Conservation (phyloP, 1,139 yeast species). For the Zhuliangozyma parablackwelliae region DNA sequence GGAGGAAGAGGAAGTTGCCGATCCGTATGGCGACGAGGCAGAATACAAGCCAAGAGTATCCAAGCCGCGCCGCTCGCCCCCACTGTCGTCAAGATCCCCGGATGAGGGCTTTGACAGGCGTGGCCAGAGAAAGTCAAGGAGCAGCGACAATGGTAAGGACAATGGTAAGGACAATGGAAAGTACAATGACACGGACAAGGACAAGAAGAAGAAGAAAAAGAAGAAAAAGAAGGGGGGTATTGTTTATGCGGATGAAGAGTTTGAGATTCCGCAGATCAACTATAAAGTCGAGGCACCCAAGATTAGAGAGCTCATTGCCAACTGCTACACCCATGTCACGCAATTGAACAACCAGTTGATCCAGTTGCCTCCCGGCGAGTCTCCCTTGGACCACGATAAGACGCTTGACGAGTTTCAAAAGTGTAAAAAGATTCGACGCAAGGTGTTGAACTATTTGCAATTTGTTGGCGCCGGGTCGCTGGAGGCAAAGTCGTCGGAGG, state of each 20-base stretch:
- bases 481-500: slow-evolving; percentile 24
- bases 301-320: slow-evolving; percentile 66
- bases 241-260: slow-evolving; percentile 51
- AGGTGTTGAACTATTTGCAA: slow-evolving; percentile 76
- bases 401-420: slow-evolving; percentile 62
- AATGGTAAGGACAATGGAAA: not conserved
- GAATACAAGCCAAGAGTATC: slow-evolving; percentile 11
- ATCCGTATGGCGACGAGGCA: slow-evolving; percentile 9
- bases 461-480: slow-evolving; percentile 57
- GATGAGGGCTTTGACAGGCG: too few species aligned
- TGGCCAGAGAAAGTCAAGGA: too few species aligned
- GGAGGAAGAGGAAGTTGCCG: slow-evolving; percentile 5
- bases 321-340: slow-evolving; percentile 71
- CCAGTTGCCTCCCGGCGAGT: slow-evolving; percentile 46
- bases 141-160: not conserved
- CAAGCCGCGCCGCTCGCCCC: slow-evolving; percentile 16
- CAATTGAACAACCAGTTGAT: slow-evolving; percentile 64
- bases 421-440: slow-evolving; percentile 73
- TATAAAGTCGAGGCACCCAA: slow-evolving; percentile 69
- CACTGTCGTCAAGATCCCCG: not conserved
- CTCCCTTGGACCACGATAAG: slow-evolving; percentile 59
- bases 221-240: slow-evolving; percentile 18
- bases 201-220: slow-evolving; percentile 16
- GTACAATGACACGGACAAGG: slow-evolving; percentile 6
- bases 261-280: slow-evolving; percentile 64